Conservation (phyloP, 2,329 filamentous ascomycete genomes). For the Leptographium lundbergii region DNA sequence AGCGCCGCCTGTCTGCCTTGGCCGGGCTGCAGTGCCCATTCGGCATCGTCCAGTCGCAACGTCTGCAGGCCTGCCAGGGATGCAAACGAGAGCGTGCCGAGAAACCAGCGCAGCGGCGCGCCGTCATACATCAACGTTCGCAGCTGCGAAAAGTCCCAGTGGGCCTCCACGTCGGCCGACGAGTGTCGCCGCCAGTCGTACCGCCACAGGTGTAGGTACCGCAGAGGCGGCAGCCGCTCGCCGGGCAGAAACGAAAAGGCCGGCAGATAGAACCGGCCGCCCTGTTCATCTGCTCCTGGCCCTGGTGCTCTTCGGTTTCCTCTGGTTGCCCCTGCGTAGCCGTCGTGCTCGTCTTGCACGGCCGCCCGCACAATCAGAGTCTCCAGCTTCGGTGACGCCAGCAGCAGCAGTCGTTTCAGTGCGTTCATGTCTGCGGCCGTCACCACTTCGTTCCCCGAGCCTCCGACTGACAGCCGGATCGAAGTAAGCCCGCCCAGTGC, state of each 20-base stretch:
- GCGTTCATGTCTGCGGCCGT: background rate
- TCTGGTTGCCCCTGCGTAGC: slow-evolving; percentile 16
- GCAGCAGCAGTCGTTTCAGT: background rate
- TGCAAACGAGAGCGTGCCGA: slow-evolving; percentile 25
- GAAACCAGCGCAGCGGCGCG: slow-evolving; percentile 31
- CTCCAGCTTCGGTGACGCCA: slow-evolving; percentile 19
- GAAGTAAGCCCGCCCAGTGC: background rate
- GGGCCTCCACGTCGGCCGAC: slow-evolving; percentile 21
- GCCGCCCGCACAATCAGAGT: slow-evolving; percentile 6
- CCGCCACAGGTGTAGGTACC: slow-evolving; percentile 27
- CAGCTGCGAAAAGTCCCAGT: slow-evolving; percentile 36
- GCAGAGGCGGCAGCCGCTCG: slow-evolving; percentile 30
- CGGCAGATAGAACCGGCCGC: slow-evolving; percentile 27
- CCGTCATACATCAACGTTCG: slow-evolving; percentile 27
- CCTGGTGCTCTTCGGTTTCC: slow-evolving; percentile 3
- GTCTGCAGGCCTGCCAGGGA: slow-evolving; percentile 24
- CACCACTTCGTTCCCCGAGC: background rate
- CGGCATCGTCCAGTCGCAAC: slow-evolving; percentile 32
- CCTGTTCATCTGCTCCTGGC: slow-evolving; percentile 26
- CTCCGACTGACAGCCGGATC: background rate
- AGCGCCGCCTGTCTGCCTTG: slow-evolving; percentile 25
- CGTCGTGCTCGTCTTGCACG: slow-evolving; percentile 24
- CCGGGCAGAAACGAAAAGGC: slow-evolving; percentile 25
- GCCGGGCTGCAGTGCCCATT: slow-evolving; percentile 20
- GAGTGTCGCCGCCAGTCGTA: slow-evolving; percentile 35